Base-by-base conservation (phyloP, 306 rosid genomes). In the Cicer arietinum region DNA sequence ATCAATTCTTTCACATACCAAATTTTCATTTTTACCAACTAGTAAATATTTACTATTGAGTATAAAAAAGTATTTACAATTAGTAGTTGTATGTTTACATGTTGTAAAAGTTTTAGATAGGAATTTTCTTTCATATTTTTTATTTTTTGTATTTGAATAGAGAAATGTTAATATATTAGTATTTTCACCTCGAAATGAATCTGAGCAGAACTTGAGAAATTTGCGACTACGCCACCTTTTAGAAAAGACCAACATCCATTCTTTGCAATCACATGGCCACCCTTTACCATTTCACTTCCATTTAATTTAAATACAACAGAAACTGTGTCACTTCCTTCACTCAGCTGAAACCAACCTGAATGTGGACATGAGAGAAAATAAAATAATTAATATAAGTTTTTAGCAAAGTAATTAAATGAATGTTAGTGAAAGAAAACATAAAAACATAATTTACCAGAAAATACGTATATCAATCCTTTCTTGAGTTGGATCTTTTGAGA, bases 141-240 rank as follows among this genome's bases (percentile, higher is more conserved):
- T n/a, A n/a, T 25, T 25, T 25, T 25, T 25, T 25, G 2, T 25
- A 25, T 25, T 25, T 25, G 3, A 25, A 25, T 25, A 2, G 30
- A 25, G 3, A 25, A 25, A 25, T 50, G 12, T 12, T 48, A 48
- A 5, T 48, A 48, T 48, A 13, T 50, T 50, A 50, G 8, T n/a
- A 50, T n/a, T 50, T 50, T 50, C 9, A 59, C 97, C 97, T 86
- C 86, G 7, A 89, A 91, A 62, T 78, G 62, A 80, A 91, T 87
- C 22, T 91, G 84, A 30, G 81, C 86, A 3, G 77, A 53, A 77
- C 67, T 74, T n/a, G 97, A 83, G 79, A 81, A 84, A 69, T 89
- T 88, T 39, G 97, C 89, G 11, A 78, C 86, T 51, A 86, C 71
- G 71, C 97, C 97, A 2, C 97, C 97, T 86, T 89, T 91, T 25